These are phyloP conservation scores for Rhytidhysteron rufulum DNA, from an alignment of 2,329 filamentous ascomycete species.

Conservation along the genomic window DNA sequence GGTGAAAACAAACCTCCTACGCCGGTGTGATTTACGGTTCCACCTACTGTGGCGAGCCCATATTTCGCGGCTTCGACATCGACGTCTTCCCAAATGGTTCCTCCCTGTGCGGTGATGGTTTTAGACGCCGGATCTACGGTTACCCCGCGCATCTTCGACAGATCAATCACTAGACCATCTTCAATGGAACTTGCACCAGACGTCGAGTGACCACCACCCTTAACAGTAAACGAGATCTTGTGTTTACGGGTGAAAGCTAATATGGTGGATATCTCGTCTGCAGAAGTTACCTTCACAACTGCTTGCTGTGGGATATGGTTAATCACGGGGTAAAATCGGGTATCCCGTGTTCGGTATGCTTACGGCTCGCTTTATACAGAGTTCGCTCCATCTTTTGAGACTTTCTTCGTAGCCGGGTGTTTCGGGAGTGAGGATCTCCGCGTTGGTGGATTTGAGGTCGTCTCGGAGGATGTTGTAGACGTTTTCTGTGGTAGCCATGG, in stretches of 20 bases:
- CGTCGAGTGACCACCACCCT: slow-evolving; percentile 56
- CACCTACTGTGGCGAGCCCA: slow-evolving; percentile 57
- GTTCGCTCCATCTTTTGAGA: slow-evolving; percentile 16
- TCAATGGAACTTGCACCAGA: slow-evolving; percentile 48
- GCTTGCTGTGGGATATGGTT: slow-evolving; percentile 10
- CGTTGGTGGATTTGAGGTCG: slow-evolving; percentile 2
- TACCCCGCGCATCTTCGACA: slow-evolving; percentile 50
- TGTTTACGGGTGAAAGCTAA: slow-evolving; percentile 19
- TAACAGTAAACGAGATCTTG: slow-evolving; percentile 49
- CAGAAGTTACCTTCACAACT: slow-evolving; percentile 17
- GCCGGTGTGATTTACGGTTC: slow-evolving; percentile 61
- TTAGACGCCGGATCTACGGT: slow-evolving; percentile 44
- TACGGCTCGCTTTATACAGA: slow-evolving; percentile 13
- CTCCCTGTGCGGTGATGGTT: slow-evolving; percentile 50
- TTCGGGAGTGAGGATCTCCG: slow-evolving; percentile 10
- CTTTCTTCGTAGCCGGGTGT: slow-evolving; percentile 11
- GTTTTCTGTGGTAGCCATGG: background rate
- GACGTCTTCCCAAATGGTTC: slow-evolving; percentile 53
- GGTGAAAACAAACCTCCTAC: too few relatives aligned
- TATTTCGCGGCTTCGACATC: slow-evolving; percentile 49
- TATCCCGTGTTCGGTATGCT: background rate
- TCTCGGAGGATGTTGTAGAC: background rate
- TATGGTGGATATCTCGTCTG: slow-evolving; percentile 18
- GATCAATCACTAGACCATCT: slow-evolving; percentile 55
- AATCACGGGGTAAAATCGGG: background rate